Evolutionary conservation across 805 yeast species (phyloP).

Genomic region (Lipomyces yamanashiensis): DNA sequence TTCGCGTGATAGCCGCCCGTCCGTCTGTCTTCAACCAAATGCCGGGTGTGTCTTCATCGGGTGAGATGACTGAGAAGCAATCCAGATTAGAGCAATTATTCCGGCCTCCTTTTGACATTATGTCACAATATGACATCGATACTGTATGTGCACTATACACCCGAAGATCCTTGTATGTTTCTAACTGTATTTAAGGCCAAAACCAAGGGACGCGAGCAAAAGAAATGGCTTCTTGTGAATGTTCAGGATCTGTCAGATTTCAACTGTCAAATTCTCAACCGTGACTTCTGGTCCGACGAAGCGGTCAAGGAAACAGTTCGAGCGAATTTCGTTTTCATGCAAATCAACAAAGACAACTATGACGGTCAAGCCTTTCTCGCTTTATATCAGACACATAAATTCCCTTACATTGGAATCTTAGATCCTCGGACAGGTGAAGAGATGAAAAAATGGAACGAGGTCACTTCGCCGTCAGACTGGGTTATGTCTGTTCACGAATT

Average conservation of each 20-base stretch:
- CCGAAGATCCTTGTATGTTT: background rate
- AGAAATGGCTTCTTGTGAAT: constrained; percentile 85
- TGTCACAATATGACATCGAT: constrained; percentile 69
- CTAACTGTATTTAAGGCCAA: constrained; percentile 56
- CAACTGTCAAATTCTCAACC: constrained; percentile 83
- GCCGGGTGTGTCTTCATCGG: constrained; percentile 4
- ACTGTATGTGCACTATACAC: constrained; percentile 36
- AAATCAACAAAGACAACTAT: constrained; percentile 77
- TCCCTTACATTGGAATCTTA: constrained; percentile 87
- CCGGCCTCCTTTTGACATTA: constrained; percentile 92
- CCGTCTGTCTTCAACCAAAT: constrained; percentile 59
- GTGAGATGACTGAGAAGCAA: constrained; percentile 51
- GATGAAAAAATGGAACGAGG: constrained; percentile 67
- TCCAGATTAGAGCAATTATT: constrained; percentile 79
- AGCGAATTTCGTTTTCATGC: constrained; percentile 78
- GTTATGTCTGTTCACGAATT: constrained; percentile 60
- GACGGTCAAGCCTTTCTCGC: constrained; percentile 73
- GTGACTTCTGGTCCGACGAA: constrained; percentile 87
- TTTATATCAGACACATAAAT: constrained; percentile 68
- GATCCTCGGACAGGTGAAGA: constrained; percentile 98
- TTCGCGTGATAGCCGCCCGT: background rate
- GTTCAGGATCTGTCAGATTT: constrained; percentile 86
- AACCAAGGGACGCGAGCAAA: constrained; percentile 59
- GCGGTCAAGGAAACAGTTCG: constrained; percentile 66
- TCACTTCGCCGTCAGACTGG: constrained; percentile 34